Evolutionary conservation across 2,329 filamentous ascomycete species (phyloP).

Genomic region (Leptosphaerulina australis): DNA sequence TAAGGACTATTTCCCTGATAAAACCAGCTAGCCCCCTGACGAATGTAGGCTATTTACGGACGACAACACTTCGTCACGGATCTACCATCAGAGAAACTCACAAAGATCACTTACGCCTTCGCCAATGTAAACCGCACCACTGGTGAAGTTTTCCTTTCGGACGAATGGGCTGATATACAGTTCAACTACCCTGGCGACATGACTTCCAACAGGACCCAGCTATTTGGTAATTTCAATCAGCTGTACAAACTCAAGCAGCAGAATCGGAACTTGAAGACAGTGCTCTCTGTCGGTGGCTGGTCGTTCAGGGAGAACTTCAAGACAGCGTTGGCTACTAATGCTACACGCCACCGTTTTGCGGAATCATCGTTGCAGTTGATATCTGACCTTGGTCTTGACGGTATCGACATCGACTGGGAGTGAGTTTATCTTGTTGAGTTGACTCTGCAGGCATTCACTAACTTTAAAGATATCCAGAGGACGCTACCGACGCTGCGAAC

Average conservation of each 20-base stretch:
- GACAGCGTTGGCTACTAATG: constrained; percentile 66
- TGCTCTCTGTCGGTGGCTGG: constrained; percentile 84
- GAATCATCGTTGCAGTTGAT: constrained; percentile 74
- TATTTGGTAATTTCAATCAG: constrained; percentile 79
- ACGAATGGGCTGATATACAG: constrained; percentile 51
- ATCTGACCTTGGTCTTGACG: constrained; percentile 75
- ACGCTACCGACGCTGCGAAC: constrained; percentile 44
- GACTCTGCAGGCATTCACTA: too few species aligned
- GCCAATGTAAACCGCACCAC: constrained; percentile 80
- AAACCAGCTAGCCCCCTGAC: neutral
- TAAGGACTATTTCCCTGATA: constrained; percentile 11
- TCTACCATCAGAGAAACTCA: constrained; percentile 78
- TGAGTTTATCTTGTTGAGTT: constrained; percentile 22
- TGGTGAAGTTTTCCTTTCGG: constrained; percentile 65
- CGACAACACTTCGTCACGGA: constrained; percentile 83
- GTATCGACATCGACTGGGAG: constrained; percentile 47
- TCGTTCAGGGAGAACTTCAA: constrained; percentile 79
- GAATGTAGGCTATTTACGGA: constrained; percentile 74
- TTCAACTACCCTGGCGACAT: constrained; percentile 72
- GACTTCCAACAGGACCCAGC: constrained; percentile 69
- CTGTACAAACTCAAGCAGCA: constrained; percentile 76
- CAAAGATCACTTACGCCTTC: constrained; percentile 88
- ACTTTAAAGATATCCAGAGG: constrained; percentile 55
- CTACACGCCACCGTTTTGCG: constrained; percentile 69
- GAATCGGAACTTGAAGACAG: constrained; percentile 75